Conservation (phyloP, 139 green algal genomes). For the Chlorella sorokiniana region DNA sequence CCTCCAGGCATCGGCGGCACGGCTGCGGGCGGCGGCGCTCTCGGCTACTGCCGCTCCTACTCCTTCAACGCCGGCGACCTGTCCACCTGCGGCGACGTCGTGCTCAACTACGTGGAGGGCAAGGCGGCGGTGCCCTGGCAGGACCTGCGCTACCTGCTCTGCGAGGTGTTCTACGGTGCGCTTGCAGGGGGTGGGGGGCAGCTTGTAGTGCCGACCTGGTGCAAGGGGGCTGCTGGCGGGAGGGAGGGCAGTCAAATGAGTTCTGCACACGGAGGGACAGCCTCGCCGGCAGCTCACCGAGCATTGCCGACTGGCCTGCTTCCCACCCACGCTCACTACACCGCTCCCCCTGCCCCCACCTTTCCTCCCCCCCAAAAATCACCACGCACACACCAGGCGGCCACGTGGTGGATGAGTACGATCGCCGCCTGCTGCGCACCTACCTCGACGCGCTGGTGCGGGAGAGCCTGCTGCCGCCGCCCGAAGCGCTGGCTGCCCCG, state of each 20-base stretch:
- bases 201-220: not conserved
- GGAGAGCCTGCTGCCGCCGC: conserved; percentile 74
- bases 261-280: no score
- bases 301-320: no score
- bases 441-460: conserved; percentile 84
- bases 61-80: conserved; percentile 94
- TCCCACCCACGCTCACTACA: not conserved
- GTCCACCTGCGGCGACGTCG: conserved; percentile 80
- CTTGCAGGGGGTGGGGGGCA: not conserved
- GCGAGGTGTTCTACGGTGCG: conserved; percentile 86
- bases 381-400: no score
- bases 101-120: conserved; percentile 88
- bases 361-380: no score
- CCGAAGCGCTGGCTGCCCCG: not conserved
- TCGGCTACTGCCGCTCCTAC: conserved; percentile 91
- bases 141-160: conserved; percentile 91
- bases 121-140: conserved; percentile 84
- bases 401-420: conserved; percentile 94
- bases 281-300: no score
- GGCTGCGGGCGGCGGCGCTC: conserved; percentile 59
- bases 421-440: conserved; percentile 76
- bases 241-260: no score
- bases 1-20: conserved; percentile 15
- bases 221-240: no score
- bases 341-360: not conserved